Base-by-base conservation (phyloP, 2,329 filamentous ascomycete genomes). In the Bipolaris bicolor region DNA sequence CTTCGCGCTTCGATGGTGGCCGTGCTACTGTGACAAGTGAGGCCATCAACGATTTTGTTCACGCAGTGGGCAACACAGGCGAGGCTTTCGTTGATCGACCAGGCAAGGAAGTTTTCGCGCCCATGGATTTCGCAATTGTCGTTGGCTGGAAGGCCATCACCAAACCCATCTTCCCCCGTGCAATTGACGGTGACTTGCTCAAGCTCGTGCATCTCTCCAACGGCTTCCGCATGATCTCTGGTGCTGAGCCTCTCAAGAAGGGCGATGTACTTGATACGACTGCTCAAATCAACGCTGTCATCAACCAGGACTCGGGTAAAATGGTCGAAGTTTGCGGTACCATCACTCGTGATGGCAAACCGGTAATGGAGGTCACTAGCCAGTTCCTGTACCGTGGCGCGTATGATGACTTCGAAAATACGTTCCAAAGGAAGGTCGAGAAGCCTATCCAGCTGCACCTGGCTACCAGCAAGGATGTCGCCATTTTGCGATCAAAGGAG, bases 271-370 rank as follows among this genome's bases (percentile, higher is more conserved):
- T 99, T 18, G 88, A 92, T 61, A 98, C 95, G 3, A 96, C 91
- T 53, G 95, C 95, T 41, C 92, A 96, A 76, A 91, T 99, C 81
- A 98, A 99, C 70, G 92, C 95, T 15, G 92, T 99, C 70, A 90
- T 99, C 82, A 99, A 98, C 81, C 93, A 99, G 77, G 92, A 97
- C 13, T 92, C 95, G 58, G 95, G 95, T 46, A 99, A 99, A 84
- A 97, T 99, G 93, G 96, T 99, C 16, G 96, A 99, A 79, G 94
- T 99, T n/a, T 97, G 93, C 71, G 95, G 95, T 61, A 99, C 95
- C 5, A 97, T 99, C 70, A 89, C 86, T 52, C 90, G 95, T 41
- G 87, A 93, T 52, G 90, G 90, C 24, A 79, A 90, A 76, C 84
- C 92, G 5, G 92, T 99, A 62, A 99, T 99, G 95, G 92, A 99